Percentiles rank a stretch among this genome's conserved stretches.
phyloP scores from a whole-genome alignment of 2,329 filamentous ascomycete genomes.

The Aspergillus neotritici region DNA sequence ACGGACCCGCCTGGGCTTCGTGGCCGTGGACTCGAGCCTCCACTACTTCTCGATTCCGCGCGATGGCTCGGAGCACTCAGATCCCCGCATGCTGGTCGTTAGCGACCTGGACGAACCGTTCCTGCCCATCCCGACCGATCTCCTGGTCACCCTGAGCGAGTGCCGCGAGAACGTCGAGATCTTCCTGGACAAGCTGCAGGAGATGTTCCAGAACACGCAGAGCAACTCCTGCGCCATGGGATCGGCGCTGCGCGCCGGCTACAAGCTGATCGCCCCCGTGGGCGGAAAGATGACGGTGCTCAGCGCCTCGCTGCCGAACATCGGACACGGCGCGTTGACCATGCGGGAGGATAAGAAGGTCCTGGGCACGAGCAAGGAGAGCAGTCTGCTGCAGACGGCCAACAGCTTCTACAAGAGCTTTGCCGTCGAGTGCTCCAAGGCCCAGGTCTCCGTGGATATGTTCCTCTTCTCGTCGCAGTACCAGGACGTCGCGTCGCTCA shows the following conservation, averaged over 20 bases:
- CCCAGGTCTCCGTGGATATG: conserved; percentile 98
- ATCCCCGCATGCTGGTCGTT: conserved; percentile 87
- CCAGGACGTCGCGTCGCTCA: conserved; percentile 93
- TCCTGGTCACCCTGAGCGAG: conserved; percentile 83
- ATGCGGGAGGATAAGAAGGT: conserved; percentile 96
- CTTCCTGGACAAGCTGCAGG: conserved; percentile 83
- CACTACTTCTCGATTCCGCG: conserved; percentile 95
- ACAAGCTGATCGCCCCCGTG: conserved; percentile 90
- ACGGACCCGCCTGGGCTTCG: conserved; percentile 85
- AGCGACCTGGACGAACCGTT: conserved; percentile 96
- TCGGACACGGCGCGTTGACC: conserved; percentile 83
- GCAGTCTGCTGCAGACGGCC: conserved; percentile 75
- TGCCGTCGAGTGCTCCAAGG: conserved; percentile 97
- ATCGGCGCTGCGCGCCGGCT: conserved; percentile 82
- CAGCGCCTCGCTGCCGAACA: conserved; percentile 80
- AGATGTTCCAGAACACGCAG: conserved; percentile 95
- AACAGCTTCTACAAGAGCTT: conserved; percentile 99
- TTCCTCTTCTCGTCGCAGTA: conserved; percentile 95
- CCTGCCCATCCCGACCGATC: conserved; percentile 84
- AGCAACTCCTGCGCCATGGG: conserved; percentile 91
- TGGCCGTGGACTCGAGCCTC: conserved; percentile 88
- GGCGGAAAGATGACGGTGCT: conserved; percentile 93
- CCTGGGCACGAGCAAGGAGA: conserved; percentile 89
- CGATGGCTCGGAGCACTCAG: conserved; percentile 75
- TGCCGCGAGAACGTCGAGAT: conserved; percentile 85